A percentile compares a stretch with the other conserved stretches of the same genome.
phyloP scores from a whole-genome alignment of 1,284 basidiomycete genomes.

The Melampsora larici-populina region DNA sequence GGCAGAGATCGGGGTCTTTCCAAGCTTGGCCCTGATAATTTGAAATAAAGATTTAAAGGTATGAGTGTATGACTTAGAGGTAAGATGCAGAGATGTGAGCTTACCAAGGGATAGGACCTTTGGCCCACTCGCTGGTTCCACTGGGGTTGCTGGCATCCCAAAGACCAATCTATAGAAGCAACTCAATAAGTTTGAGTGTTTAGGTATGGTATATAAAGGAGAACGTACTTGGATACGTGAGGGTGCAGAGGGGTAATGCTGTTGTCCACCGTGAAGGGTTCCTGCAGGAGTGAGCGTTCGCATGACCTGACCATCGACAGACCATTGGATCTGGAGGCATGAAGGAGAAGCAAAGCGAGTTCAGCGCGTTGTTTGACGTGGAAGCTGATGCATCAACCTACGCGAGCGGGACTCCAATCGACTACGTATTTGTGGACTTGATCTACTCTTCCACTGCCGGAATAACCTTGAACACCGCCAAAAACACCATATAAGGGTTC shows the following conservation, averaged over 20 bases:
- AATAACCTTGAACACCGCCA: conserved; percentile 33
- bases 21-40: conserved; percentile 13
- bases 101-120: conserved; percentile 43
- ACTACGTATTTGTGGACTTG: conserved; percentile 24
- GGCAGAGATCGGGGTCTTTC: conserved; percentile 9
- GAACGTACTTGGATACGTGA: conserved; percentile 35
- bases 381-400: not conserved
- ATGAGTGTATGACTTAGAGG: not conserved
- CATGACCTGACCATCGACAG: conserved; percentile 20
- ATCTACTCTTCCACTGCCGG: not conserved
- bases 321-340: conserved; percentile 24
- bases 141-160: conserved; percentile 41
- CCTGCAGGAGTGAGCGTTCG: conserved; percentile 33
- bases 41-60: not conserved
- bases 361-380: too few relatives aligned
- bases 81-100: not conserved
- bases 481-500: conserved; percentile 41
- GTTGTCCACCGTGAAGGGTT: conserved; percentile 26
- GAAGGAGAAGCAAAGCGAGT: not conserved
- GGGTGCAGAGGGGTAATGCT: conserved; percentile 32
- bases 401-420: conserved; percentile 35
- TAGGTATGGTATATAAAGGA: not conserved
- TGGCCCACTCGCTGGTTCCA: conserved; percentile 40
- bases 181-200: not conserved
- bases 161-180: conserved; percentile 16